Percentiles rank a stretch among this genome's conserved stretches.
phyloP scores from a whole-genome alignment of 1,284 basidiomycete genomes.

The Trichosporon coremiiforme region DNA sequence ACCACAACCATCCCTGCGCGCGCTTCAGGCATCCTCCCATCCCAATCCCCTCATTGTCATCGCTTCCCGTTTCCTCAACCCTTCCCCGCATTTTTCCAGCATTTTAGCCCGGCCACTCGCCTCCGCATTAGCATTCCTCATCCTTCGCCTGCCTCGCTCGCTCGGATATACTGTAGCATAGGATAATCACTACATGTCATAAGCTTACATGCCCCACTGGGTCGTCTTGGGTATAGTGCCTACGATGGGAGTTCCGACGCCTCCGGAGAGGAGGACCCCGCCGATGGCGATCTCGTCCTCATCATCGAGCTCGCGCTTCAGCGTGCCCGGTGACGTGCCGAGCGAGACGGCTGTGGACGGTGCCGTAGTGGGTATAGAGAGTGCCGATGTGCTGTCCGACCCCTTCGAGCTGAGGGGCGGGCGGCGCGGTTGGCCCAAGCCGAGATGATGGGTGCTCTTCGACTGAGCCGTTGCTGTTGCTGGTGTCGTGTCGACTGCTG shows the following conservation, averaged over 20 bases:
- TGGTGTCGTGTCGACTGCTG: neutral
- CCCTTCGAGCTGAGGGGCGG: neutral
- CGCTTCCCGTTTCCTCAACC: neutral
- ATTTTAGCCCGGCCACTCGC: neutral
- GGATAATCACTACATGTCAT: neutral
- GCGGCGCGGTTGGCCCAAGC: neutral
- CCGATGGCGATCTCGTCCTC: conserved; percentile 1
- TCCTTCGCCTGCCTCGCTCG: neutral
- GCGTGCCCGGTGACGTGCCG: neutral
- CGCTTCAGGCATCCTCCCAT: neutral
- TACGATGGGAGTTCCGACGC: neutral
- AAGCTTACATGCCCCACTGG: conserved; percentile 15
- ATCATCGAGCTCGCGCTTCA: neutral
- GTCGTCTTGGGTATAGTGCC: neutral
- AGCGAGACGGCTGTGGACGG: neutral
- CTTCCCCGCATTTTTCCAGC: neutral
- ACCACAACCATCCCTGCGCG: neutral
- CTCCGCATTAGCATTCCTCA: neutral
- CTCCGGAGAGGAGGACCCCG: neutral
- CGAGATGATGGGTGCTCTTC: conserved; percentile 4
- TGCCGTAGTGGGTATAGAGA: neutral
- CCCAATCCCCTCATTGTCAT: neutral
- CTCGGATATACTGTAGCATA: conserved; percentile 2
- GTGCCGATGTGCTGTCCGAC: neutral
- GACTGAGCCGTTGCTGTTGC: neutral